Percentiles rank a stretch among this genome's conserved stretches.
These are phyloP conservation scores for Chlamydomonas schloesseri DNA, from an alignment of 139 green algal genomes.

Conservation along the genomic window DNA sequence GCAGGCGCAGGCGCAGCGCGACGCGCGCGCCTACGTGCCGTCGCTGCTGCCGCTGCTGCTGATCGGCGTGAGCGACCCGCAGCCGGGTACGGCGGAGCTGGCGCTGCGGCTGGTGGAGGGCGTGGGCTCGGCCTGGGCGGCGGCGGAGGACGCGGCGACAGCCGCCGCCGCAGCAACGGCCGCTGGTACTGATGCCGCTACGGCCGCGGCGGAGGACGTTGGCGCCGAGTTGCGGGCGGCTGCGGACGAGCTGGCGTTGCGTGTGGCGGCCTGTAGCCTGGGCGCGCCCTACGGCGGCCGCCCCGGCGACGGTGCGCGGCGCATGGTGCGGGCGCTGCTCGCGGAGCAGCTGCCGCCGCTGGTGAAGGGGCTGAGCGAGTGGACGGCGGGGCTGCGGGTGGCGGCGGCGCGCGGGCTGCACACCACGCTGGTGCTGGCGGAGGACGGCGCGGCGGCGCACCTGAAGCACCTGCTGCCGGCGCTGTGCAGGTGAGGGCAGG, in stretches of 20 bases:
- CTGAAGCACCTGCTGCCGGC: constrained; percentile 61
- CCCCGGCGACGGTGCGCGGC: constrained; percentile 45
- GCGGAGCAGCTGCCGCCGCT: constrained; percentile 68
- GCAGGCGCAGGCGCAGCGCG: neutral
- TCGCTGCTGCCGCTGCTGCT: constrained; percentile 77
- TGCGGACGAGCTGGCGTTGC: neutral
- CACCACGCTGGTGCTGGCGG: constrained; percentile 64
- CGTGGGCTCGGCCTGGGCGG: constrained; percentile 41
- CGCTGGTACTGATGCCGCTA: no score
- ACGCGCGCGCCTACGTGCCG: constrained; percentile 32
- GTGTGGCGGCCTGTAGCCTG: constrained; percentile 46
- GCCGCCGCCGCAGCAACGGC: no score
- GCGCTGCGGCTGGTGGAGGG: constrained; percentile 50
- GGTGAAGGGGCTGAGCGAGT: constrained; percentile 60
- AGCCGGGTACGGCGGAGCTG: constrained; percentile 25
- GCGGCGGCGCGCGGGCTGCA: constrained; percentile 65
- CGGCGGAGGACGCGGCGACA: neutral
- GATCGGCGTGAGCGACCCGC: constrained; percentile 73
- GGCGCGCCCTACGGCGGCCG: constrained; percentile 43
- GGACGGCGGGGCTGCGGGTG: constrained; percentile 62
- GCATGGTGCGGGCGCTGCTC: constrained; percentile 60
- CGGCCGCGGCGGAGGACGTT: neutral
- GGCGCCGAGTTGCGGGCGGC: neutral
- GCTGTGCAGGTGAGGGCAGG: constrained; percentile 63
- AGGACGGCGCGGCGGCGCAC: constrained; percentile 52